phyloP scores from a whole-genome alignment of 768 basidiomycete genomes.

The Boletus tylopilopsis region DNA sequence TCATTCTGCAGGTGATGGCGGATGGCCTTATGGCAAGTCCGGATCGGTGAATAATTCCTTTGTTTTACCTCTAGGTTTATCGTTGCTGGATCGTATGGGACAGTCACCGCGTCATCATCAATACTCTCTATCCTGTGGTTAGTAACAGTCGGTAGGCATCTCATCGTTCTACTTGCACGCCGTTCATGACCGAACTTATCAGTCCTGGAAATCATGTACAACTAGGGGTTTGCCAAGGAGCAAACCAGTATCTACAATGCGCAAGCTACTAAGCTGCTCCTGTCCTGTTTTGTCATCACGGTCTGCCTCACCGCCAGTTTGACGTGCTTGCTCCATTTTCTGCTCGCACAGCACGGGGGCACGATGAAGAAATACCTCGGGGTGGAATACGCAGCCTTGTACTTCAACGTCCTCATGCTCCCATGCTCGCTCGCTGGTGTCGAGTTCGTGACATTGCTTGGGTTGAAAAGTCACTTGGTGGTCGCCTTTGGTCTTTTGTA shows the following conservation, averaged over 20 bases:
- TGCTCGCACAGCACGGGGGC: background rate
- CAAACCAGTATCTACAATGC: no score
- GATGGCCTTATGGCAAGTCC: slow-evolving; percentile 27
- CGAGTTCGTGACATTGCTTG: no score
- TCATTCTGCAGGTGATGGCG: slow-evolving; percentile 29
- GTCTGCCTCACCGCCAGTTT: slow-evolving; percentile 2
- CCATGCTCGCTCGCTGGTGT: no score
- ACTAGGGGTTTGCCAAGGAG: background rate
- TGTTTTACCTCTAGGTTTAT: slow-evolving; percentile 11
- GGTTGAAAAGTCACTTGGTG: no score
- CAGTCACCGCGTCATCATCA: slow-evolving; percentile 3
- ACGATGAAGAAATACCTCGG: background rate
- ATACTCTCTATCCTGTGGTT: slow-evolving; percentile 12
- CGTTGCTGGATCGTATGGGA: slow-evolving; percentile 32
- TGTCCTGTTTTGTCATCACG: slow-evolving; percentile 2
- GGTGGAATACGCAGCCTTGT: background rate
- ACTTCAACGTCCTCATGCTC: background rate
- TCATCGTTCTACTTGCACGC: background rate
- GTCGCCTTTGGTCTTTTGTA: no score
- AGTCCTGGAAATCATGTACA: slow-evolving; percentile 4
- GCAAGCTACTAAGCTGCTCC: background rate
- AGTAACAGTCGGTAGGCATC: slow-evolving; percentile 7
- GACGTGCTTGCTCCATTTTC: slow-evolving; percentile 10
- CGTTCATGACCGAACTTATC: no score
- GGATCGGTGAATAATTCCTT: background rate